Percentiles rank a stretch among this genome's conserved stretches.
These are phyloP conservation scores for Cryphonectria japonica DNA, from an alignment of 2,329 filamentous ascomycete genomes.

Conservation along the genomic window DNA sequence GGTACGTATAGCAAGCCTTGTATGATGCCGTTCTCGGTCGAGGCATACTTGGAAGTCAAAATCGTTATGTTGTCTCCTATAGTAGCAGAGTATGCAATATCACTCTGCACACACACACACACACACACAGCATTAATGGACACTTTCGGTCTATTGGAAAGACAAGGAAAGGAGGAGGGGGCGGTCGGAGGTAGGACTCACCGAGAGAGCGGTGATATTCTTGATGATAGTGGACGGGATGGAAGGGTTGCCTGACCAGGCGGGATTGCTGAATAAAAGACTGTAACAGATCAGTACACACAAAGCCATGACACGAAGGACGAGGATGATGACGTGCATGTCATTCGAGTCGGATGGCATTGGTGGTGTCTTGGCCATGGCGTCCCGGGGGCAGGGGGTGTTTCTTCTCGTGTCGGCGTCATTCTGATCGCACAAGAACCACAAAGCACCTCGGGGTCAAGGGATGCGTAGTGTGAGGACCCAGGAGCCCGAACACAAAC, in stretches of 20 bases:
- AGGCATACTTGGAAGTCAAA: conserved; percentile 69
- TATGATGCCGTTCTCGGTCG: conserved; percentile 63
- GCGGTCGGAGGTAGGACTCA: conserved; percentile 39
- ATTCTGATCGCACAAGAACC: not conserved
- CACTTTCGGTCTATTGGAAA: not conserved
- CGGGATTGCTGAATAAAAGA: conserved; percentile 64
- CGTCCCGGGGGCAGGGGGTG: not conserved
- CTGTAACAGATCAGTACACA: conserved; percentile 39
- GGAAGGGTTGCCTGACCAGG: conserved; percentile 54
- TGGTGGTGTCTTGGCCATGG: conserved; percentile 10
- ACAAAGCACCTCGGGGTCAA: not conserved
- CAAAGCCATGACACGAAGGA: not conserved
- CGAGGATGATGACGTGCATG: not conserved
- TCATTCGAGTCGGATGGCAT: not conserved
- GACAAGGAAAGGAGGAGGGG: conserved; percentile 6
- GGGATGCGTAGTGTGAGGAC: not conserved
- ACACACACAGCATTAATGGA: conserved; percentile 21
- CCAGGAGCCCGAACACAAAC: not conserved
- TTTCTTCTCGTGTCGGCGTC: not conserved
- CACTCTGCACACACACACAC: conserved; percentile 35
- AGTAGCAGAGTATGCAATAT: conserved; percentile 57
- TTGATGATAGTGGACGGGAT: conserved; percentile 58
- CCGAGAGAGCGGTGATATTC: conserved; percentile 61
- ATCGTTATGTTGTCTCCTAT: conserved; percentile 70
- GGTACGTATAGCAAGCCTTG: conserved; percentile 87